Conservation (phyloP, 495 filamentous ascomycete genomes). For the Talaromyces liani region DNA sequence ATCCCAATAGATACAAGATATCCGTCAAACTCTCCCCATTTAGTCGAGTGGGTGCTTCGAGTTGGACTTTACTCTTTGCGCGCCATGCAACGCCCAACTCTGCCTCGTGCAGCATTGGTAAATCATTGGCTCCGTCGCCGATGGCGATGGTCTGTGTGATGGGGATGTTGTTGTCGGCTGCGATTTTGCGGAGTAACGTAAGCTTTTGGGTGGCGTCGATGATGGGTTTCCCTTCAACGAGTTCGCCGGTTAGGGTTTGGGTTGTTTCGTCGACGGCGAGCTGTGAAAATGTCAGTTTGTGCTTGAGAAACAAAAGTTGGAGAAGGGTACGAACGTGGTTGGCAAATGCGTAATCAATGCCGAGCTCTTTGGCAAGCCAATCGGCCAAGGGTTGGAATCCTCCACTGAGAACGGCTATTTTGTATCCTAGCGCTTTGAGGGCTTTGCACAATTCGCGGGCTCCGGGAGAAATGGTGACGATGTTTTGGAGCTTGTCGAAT, state of each 20-base stretch:
- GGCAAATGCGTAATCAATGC: conserved; percentile 78
- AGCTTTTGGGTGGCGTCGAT: conserved; percentile 77
- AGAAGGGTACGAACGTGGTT: conserved; percentile 58
- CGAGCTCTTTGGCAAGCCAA: conserved; percentile 73
- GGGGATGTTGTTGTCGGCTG: conserved; percentile 60
- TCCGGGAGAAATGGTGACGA: conserved; percentile 74
- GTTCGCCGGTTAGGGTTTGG: conserved; percentile 69
- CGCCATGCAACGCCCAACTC: conserved; percentile 90
- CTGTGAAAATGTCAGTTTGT: conserved; percentile 16
- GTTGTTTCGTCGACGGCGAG: conserved; percentile 60
- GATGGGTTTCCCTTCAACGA: conserved; percentile 60
- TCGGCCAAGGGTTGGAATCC: conserved; percentile 84
- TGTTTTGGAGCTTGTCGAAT: conserved; percentile 65
- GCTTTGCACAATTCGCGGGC: conserved; percentile 63
- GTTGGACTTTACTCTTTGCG: conserved; percentile 87
- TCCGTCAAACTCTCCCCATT: conserved; percentile 76
- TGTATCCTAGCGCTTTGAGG: conserved; percentile 68
- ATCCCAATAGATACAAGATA: conserved; percentile 76
- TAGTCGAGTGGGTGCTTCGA: conserved; percentile 70
- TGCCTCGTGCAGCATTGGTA: conserved; percentile 84
- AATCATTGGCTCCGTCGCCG: conserved; percentile 92
- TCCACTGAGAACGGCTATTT: conserved; percentile 83
- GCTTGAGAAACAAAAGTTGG: no score
- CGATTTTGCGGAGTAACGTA: conserved; percentile 67
- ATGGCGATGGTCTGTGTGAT: conserved; percentile 76